Evolutionary conservation across 345 rosid species (phyloP).

Genomic region (Aethionema arabicum): DNA sequence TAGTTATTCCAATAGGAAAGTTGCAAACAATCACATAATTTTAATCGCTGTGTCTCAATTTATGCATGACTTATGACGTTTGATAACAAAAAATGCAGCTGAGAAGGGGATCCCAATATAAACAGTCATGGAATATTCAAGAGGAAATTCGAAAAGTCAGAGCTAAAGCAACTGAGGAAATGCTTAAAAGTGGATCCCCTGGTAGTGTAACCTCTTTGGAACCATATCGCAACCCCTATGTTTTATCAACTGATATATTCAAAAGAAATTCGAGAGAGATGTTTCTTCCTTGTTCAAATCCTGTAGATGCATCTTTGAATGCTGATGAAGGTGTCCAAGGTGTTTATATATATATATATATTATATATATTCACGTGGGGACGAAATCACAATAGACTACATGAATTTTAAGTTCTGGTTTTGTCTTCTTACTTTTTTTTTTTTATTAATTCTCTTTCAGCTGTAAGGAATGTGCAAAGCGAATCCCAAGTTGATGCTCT

Average conservation of each 20-base stretch:
- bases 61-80: constrained; percentile 14
- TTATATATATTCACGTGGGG: constrained; percentile 17
- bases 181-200: constrained; percentile 54
- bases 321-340: constrained; percentile 40
- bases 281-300: constrained; percentile 23
- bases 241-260: constrained; percentile 13
- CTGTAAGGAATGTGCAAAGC: constrained; percentile 30
- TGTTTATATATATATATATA: constrained; percentile 12
- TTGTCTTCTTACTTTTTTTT: constrained; percentile 3
- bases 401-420: constrained; percentile 18
- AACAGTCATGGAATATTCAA: constrained; percentile 71
- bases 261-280: not conserved
- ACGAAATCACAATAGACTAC: constrained; percentile 4
- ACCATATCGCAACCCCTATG: constrained; percentile 35
- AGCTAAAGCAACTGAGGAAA: constrained; percentile 82
- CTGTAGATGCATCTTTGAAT: constrained; percentile 40
- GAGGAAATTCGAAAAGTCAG: constrained; percentile 90
- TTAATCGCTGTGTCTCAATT: constrained; percentile 1
- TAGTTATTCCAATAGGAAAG: constrained; percentile 10
- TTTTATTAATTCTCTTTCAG: constrained; percentile 24
- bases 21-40: constrained; percentile 19
- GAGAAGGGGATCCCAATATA: constrained; percentile 48
- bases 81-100: constrained; percentile 50
- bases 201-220: constrained; percentile 49
- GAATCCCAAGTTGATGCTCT: constrained; percentile 18